Conservation (phyloP, 768 basidiomycete genomes). For the Sistotremastrum suecicum region DNA sequence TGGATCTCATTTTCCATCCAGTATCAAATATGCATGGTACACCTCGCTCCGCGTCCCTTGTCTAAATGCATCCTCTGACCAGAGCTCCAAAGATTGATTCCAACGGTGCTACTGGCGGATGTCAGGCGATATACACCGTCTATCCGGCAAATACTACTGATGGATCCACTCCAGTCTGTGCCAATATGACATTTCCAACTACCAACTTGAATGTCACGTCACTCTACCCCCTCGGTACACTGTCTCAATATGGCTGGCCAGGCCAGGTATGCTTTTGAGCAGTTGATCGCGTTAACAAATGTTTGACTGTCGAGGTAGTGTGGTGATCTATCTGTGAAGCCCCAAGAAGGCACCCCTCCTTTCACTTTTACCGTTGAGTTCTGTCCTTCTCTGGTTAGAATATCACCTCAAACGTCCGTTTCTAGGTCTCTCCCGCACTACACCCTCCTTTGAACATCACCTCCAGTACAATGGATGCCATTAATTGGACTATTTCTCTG, state of each 20-base stretch:
- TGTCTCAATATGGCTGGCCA: conserved; percentile 49
- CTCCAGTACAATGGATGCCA: conserved; percentile 21
- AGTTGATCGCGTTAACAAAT: not conserved
- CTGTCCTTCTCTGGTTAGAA: not conserved
- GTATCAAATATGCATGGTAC: conserved; percentile 60
- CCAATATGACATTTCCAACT: conserved; percentile 28
- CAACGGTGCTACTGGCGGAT: conserved; percentile 45
- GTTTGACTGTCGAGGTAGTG: conserved; percentile 24
- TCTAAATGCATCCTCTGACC: not conserved
- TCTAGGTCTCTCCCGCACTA: conserved; percentile 41
- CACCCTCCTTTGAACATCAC: conserved; percentile 50
- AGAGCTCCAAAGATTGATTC: conserved; percentile 31
- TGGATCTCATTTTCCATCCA: conserved; percentile 9
- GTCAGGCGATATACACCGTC: conserved; percentile 43
- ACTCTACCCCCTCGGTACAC: conserved; percentile 19
- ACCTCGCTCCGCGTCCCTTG: conserved; percentile 1
- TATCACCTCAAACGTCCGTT: not conserved
- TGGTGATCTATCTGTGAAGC: conserved; percentile 37
- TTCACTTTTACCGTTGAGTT: conserved; percentile 39
- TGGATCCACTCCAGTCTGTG: conserved; percentile 26
- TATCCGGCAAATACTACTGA: conserved; percentile 24
- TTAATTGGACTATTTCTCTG: conserved; percentile 43
- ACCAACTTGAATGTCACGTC: too few species aligned
- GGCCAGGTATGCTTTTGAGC: conserved; percentile 26
- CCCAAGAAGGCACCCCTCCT: conserved; percentile 44